phyloP scores from a whole-genome alignment of 352 stramenopile genomes.

The Pythium plurisporium region DNA sequence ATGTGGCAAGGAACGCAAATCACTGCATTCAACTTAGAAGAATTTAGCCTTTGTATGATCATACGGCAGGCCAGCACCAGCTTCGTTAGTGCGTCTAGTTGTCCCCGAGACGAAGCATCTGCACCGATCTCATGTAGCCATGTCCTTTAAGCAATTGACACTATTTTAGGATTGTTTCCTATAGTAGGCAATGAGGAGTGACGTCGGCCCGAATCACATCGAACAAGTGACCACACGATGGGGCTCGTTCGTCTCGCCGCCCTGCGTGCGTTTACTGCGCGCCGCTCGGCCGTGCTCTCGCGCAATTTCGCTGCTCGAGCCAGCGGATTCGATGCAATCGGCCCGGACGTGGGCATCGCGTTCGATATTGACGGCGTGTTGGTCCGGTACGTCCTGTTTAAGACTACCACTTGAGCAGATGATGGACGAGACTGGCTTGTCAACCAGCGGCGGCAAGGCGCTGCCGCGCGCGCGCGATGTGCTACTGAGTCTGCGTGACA shows the following conservation, averaged over 20 bases:
- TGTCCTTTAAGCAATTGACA: background rate
- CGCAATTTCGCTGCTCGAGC: too few relatives aligned
- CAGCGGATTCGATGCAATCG: too few relatives aligned
- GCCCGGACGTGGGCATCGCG: conserved; percentile 72
- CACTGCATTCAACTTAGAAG: too few relatives aligned
- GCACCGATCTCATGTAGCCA: background rate
- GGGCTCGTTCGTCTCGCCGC: background rate
- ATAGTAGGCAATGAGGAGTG: background rate
- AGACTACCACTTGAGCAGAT: too few relatives aligned
- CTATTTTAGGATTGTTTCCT: background rate
- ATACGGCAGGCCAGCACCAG: too few relatives aligned
- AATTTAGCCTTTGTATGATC: too few relatives aligned
- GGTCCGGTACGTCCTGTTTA: conserved; percentile 74
- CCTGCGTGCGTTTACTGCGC: background rate
- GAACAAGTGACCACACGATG: background rate
- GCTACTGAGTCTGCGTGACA: conserved; percentile 52
- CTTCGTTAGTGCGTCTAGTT: too few relatives aligned
- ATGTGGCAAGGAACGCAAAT: too few relatives aligned
- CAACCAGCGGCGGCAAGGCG: conserved; percentile 50
- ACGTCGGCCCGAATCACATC: background rate
- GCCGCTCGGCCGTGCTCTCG: conserved; percentile 54
- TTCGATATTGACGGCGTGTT: conserved; percentile 92
- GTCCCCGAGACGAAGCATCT: too few relatives aligned
- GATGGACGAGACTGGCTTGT: too few relatives aligned
- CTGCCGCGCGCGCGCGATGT: conserved; percentile 64